Conservation (phyloP, 2,329 filamentous ascomycete species). For the Annulohypoxylon truncatum region DNA sequence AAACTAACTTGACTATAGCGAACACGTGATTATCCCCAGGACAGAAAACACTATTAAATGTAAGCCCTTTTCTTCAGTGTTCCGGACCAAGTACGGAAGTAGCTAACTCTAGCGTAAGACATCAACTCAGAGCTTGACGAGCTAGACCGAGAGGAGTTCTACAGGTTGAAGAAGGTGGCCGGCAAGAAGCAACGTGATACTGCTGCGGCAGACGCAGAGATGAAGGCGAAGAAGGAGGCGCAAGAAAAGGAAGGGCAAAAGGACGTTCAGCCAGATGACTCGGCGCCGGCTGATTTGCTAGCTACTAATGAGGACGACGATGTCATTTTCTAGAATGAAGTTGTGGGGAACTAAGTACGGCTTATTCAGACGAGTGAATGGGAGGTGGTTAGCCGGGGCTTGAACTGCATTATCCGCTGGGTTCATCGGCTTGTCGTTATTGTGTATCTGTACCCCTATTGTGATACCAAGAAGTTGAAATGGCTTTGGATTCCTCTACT, state of each 20-base stretch:
- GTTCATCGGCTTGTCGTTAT: conserved; percentile 12
- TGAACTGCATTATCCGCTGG: conserved; percentile 14
- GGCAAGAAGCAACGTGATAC: conserved; percentile 84
- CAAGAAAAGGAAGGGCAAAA: conserved; percentile 56
- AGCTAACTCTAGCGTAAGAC: conserved; percentile 61
- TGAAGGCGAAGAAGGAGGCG: conserved; percentile 76
- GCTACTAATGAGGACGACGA: conserved; percentile 83
- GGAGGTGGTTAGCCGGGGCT: not conserved
- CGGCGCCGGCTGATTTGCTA: conserved; percentile 72
- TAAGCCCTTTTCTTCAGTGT: conserved; percentile 52
- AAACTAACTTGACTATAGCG: conserved; percentile 59
- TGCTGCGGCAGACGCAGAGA: conserved; percentile 77
- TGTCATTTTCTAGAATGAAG: conserved; percentile 76
- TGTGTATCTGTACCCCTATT: conserved; percentile 31
- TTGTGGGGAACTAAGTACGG: not conserved
- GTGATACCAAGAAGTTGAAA: conserved; percentile 38
- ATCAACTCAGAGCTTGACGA: conserved; percentile 99
- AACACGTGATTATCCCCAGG: conserved; percentile 95
- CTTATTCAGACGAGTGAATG: not conserved
- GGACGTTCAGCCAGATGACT: conserved; percentile 53
- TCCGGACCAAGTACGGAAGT: not conserved
- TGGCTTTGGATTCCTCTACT: conserved; percentile 12
- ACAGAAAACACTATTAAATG: conserved; percentile 99
- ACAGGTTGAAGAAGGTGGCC: conserved; percentile 94
- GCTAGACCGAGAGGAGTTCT: conserved; percentile 97